phyloP scores from a whole-genome alignment of 2,329 filamentous ascomycete species.

The Ophiostoma piceae region DNA sequence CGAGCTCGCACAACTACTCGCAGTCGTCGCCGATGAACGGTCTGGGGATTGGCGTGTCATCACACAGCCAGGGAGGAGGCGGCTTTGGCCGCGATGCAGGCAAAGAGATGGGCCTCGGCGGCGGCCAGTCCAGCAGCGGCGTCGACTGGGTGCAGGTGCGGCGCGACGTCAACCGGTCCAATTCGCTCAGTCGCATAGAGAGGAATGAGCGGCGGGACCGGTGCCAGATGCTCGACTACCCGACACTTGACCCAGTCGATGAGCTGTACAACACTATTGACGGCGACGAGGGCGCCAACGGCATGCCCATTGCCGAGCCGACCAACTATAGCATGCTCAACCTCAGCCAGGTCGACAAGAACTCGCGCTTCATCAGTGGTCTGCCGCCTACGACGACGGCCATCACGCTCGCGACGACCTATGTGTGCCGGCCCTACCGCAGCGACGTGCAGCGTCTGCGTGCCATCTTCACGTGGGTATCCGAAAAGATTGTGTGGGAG shows the following conservation, averaged over 20 bases:
- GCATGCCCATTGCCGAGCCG: conserved; percentile 72
- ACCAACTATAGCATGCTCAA: conserved; percentile 77
- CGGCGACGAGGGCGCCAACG: conserved; percentile 84
- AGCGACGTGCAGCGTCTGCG: conserved; percentile 89
- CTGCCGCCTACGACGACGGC: conserved; percentile 78
- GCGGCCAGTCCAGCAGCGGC: conserved; percentile 37
- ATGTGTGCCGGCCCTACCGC: conserved; percentile 88
- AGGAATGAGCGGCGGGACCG: conserved; percentile 76
- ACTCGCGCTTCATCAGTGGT: conserved; percentile 80
- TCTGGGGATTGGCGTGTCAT: conserved; percentile 25
- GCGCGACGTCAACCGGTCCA: conserved; percentile 90
- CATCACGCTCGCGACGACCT: conserved; percentile 76
- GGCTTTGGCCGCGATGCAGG: conserved; percentile 33
- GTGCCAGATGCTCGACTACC: conserved; percentile 90
- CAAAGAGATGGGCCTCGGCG: conserved; percentile 64
- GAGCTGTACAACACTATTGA: conserved; percentile 79
- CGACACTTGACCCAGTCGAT: conserved; percentile 82
- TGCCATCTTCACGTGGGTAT: conserved; percentile 95
- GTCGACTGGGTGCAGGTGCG: conserved; percentile 97
- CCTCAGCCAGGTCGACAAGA: conserved; percentile 87
- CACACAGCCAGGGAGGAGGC: conserved; percentile 32
- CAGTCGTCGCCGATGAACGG: conserved; percentile 41
- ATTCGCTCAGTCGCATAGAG: conserved; percentile 86
- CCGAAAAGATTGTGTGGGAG: conserved; percentile 94
- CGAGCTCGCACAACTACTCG: conserved; percentile 28